Percentiles rank a stretch among this genome's conserved stretches.
These are phyloP conservation scores for Mollisiaceae sp. DNA, from an alignment of 2,329 filamentous ascomycete genomes.

Conservation along the genomic window DNA sequence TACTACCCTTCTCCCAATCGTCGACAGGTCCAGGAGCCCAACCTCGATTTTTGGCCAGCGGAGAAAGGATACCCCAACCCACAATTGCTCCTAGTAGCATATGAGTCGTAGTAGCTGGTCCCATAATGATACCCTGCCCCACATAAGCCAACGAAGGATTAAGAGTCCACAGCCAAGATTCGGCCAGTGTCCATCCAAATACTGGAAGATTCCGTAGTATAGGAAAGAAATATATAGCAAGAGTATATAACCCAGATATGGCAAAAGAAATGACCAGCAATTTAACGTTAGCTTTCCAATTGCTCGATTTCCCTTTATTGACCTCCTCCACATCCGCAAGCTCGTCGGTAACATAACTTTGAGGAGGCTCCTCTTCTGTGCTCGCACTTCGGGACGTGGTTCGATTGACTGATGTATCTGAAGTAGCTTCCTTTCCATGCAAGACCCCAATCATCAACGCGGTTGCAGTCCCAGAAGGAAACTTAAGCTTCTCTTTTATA, in stretches of 20 bases:
- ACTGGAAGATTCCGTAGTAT: constrained; percentile 84
- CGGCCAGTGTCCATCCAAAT: constrained; percentile 75
- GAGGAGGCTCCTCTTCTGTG: constrained; percentile 8
- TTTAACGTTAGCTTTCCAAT: constrained; percentile 43
- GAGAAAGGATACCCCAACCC: constrained; percentile 91
- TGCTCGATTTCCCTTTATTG: constrained; percentile 33
- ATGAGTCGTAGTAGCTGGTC: constrained; percentile 89
- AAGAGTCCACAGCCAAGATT: constrained; percentile 90
- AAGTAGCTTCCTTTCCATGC: constrained; percentile 64
- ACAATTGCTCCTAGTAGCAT: constrained; percentile 91
- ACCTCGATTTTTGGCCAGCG: constrained; percentile 80
- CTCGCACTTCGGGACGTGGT: constrained; percentile 5
- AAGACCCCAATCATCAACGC: constrained; percentile 91
- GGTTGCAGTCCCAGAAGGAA: constrained; percentile 94
- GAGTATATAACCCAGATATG: constrained; percentile 70
- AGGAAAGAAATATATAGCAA: constrained; percentile 90
- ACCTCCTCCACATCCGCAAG: constrained; percentile 36
- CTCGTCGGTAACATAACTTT: constrained; percentile 19
- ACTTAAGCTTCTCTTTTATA: constrained; percentile 88
- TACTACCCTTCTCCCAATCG: constrained; percentile 91
- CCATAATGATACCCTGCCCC: constrained; percentile 98
- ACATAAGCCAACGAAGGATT: constrained; percentile 98
- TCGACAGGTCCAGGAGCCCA: constrained; percentile 89
- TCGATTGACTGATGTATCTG: constrained; percentile 22
- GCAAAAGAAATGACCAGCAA: constrained; percentile 60